Conservation (phyloP, 2,329 filamentous ascomycete genomes). For the Apiospora saccharicola region DNA sequence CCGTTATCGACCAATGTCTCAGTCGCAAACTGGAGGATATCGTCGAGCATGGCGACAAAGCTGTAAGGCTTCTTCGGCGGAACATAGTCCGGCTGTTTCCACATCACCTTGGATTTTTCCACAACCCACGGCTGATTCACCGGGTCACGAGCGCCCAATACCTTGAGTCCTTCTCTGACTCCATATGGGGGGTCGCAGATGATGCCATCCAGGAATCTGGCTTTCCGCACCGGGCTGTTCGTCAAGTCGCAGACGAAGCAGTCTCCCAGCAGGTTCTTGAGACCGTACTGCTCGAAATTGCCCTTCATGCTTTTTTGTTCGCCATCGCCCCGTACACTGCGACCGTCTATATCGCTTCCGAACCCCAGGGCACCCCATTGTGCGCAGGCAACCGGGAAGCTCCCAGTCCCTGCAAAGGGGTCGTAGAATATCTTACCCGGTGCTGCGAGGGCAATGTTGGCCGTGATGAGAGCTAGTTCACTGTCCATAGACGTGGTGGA, state of each 20-base stretch:
- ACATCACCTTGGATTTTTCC: conserved; percentile 73
- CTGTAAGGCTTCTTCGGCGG: conserved; percentile 92
- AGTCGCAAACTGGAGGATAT: conserved; percentile 85
- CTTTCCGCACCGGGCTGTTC: conserved; percentile 75
- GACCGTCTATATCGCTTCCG: conserved; percentile 93
- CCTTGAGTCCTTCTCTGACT: conserved; percentile 88
- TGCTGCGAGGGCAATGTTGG: conserved; percentile 84
- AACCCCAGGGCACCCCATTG: conserved; percentile 86
- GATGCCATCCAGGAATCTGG: conserved; percentile 77
- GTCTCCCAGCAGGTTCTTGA: conserved; percentile 73
- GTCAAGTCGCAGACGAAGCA: conserved; percentile 88
- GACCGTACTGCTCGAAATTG: conserved; percentile 87
- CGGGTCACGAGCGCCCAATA: conserved; percentile 79
- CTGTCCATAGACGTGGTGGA: conserved; percentile 98
- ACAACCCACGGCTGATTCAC: conserved; percentile 66
- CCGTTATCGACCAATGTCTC: conserved; percentile 80
- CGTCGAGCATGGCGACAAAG: conserved; percentile 87
- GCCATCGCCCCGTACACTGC: conserved; percentile 81
- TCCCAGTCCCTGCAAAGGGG: conserved; percentile 94
- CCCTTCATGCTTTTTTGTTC: conserved; percentile 59
- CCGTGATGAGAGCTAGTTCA: conserved; percentile 88
- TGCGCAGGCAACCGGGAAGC: conserved; percentile 88
- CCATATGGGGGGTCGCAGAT: conserved; percentile 97
- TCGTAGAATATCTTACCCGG: conserved; percentile 92
- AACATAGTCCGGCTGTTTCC: conserved; percentile 42